A percentile compares a stretch with the other conserved stretches of the same genome.
Conservation (phyloP, 1,139 yeast genomes). For the Saccharomyces pastorianus region DNA sequence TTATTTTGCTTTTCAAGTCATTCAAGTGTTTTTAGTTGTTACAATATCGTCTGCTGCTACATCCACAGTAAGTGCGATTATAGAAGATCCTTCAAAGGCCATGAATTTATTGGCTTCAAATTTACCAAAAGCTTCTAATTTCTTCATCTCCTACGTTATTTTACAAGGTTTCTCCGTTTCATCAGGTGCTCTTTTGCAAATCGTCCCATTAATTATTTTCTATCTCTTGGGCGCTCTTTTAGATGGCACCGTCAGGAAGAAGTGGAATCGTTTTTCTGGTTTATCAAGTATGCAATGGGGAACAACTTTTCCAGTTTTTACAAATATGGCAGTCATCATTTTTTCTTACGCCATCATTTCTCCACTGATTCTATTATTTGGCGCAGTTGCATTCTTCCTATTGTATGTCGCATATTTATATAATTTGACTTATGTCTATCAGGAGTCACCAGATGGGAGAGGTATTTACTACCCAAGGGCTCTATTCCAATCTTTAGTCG, state of each 20-base stretch:
- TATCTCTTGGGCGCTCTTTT: constrained; percentile 60
- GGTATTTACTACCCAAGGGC: constrained; percentile 88
- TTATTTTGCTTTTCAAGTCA: constrained; percentile 62
- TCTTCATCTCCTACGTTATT: constrained; percentile 60
- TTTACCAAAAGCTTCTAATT: constrained; percentile 85
- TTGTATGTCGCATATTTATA: constrained; percentile 74
- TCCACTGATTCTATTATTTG: constrained; percentile 66
- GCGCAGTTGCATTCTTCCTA: constrained; percentile 58
- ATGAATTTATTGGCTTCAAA: constrained; percentile 61
- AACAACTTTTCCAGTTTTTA: constrained; percentile 74
- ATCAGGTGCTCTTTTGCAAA: constrained; percentile 75
- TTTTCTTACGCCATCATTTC: constrained; percentile 76
- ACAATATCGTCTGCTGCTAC: constrained; percentile 68
- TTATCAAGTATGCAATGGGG: constrained; percentile 76
- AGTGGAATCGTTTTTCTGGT: constrained; percentile 62
- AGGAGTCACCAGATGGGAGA: constrained; percentile 62
- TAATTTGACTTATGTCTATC: constrained; percentile 64
- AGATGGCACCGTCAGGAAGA: constrained; percentile 81
- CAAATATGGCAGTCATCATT: constrained; percentile 73
- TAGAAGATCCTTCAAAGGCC: constrained; percentile 58
- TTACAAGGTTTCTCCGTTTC: constrained; percentile 81
- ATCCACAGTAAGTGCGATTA: constrained; percentile 60
- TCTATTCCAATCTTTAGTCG: constrained; percentile 77
- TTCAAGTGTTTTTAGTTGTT: constrained; percentile 62
- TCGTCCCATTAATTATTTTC: constrained; percentile 62